Evolutionary conservation across 257 asterid species (phyloP), one percentile per base, ranked within the genome.

Genomic region (Jacaranda copaia): DNA sequence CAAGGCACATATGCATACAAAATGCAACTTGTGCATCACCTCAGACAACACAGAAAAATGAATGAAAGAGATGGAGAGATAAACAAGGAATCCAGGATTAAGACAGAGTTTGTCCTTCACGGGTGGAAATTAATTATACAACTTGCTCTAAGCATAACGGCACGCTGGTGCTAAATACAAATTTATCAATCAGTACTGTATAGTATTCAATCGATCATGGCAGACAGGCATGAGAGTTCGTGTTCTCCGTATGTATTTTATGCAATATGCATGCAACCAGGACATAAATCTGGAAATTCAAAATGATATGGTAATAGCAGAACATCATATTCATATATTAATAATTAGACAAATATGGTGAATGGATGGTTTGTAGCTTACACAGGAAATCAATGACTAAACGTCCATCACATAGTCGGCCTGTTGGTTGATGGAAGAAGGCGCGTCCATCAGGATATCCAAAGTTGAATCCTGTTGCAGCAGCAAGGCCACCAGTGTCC

Each of bases 361-460:
- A 25, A 0, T 25, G 32, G 32, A 25, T 25, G 32, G 46, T 4
- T 48, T 48, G 53, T 48, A 6, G 3, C 53, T 48, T 86, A 88
- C 89, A 84, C 8, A 83, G 51, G 84, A 82, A 88, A 65, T 88
- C 89, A 43, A 88, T 76, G 42, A 88, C 51, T 16, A 88, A 74
- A 5, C 82, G 87, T 9, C 91, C 89, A 68, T 85, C 85, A 39
- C 83, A 79, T 36, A 75, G 51, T 15, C 89, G 78, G 39, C 88
- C 91, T 0, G 85, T 77, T 51, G 87, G 79, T 14, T 63, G 68
- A 62, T 77, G 83, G 42, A 80, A 84, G 52, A 84, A 84, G 58
- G 85, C 76, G 2, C 81, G 86, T 2, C 77, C 81, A 20, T 79
- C 83, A 0, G 92, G 85, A 75, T 80, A 79, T 32, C 82, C 89